Evolutionary conservation across 345 rosid species (phyloP).

Genomic region (Hibiscus tridactylites): DNA sequence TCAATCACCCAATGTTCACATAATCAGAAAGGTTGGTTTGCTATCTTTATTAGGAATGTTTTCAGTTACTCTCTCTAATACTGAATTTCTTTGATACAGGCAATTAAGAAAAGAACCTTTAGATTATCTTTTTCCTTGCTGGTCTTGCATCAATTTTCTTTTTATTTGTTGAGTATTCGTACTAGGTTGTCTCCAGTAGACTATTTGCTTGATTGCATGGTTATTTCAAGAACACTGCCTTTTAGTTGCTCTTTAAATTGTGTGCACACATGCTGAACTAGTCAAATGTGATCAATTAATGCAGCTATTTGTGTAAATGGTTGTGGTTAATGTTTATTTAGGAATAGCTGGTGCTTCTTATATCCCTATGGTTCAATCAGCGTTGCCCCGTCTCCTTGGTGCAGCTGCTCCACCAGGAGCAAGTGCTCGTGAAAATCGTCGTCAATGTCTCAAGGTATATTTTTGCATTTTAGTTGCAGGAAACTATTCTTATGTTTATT

Average conservation of each 20-base stretch:
- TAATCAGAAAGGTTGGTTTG: slow-evolving; percentile 55
- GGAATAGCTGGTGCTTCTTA: slow-evolving; percentile 86
- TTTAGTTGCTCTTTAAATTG: background rate
- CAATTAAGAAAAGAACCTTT: background rate
- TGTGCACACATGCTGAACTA: background rate
- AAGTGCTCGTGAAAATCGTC: slow-evolving; percentile 52
- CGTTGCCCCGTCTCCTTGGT: slow-evolving; percentile 80
- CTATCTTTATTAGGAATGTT: background rate
- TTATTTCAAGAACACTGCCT: background rate
- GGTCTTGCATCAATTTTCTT: background rate
- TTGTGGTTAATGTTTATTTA: slow-evolving; percentile 17
- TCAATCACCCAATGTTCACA: slow-evolving; percentile 37
- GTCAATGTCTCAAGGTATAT: slow-evolving; percentile 86
- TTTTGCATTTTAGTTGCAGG: slow-evolving; percentile 1
- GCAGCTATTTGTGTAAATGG: background rate
- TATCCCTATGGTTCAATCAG: slow-evolving; percentile 76
- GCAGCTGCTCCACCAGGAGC: too few relatives aligned
- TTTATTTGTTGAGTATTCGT: background rate
- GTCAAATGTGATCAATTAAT: background rate
- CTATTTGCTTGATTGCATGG: background rate
- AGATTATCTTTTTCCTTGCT: background rate
- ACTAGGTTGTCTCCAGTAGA: background rate
- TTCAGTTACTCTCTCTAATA: background rate
- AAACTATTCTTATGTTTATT: slow-evolving; percentile 1
- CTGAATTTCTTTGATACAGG: background rate